These are phyloP conservation scores for Melaleuca alternifolia DNA, from an alignment of 345 rosid genomes.

Conservation along the genomic window DNA sequence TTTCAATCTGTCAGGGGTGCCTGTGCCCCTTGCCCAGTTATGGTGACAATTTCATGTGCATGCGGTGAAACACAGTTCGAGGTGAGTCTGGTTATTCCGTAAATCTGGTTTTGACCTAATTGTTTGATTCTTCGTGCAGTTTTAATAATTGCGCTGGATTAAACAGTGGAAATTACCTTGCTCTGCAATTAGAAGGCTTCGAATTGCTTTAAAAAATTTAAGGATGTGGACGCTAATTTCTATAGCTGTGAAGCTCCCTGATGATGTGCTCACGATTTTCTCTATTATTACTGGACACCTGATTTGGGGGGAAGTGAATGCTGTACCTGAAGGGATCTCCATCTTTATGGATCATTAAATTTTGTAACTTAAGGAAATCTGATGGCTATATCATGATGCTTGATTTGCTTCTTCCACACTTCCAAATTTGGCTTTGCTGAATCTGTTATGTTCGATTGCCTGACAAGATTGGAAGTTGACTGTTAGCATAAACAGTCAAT, in stretches of 20 bases:
- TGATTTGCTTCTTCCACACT: neutral
- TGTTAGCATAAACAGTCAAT: neutral
- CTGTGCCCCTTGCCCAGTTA: constrained; percentile 92
- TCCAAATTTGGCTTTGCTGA: neutral
- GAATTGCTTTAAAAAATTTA: neutral
- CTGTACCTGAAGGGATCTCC: neutral
- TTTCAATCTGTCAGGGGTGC: constrained; percentile 49
- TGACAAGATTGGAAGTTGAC: neutral
- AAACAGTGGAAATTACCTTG: neutral
- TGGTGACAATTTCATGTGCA: constrained; percentile 81
- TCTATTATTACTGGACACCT: neutral
- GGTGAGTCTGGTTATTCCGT: constrained; percentile 35
- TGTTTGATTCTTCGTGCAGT: neutral
- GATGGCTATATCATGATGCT: neutral
- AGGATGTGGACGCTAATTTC: neutral
- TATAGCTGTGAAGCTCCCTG: neutral
- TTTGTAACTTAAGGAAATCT: neutral
- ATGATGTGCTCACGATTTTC: neutral
- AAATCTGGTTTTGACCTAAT: neutral
- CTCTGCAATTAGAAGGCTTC: neutral
- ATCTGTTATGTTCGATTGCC: neutral
- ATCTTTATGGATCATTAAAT: neutral
- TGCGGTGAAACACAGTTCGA: constrained; percentile 78
- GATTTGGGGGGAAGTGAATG: neutral
- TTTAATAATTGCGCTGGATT: neutral